phyloP scores from a whole-genome alignment of 164 flowering plant species.

The Stephania yunnanensis region DNA sequence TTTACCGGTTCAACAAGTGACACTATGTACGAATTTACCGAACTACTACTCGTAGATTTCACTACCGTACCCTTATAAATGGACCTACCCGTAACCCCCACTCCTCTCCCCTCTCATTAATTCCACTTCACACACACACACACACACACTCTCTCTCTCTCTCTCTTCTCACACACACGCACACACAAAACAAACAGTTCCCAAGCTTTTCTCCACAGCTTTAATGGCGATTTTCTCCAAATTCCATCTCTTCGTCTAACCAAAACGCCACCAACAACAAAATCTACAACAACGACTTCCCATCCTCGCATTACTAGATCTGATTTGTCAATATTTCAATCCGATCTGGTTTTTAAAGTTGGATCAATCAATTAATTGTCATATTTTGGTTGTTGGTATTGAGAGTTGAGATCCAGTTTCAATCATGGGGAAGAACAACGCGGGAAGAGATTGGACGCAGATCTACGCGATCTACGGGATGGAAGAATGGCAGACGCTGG shows the following conservation, averaged over 20 bases:
- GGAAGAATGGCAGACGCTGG: slow-evolving; percentile 71
- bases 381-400: neutral
- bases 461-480: slow-evolving; percentile 91
- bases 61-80: neutral
- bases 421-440: slow-evolving; percentile 35
- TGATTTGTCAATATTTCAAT: too few species aligned
- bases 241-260: neutral
- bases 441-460: slow-evolving; percentile 78
- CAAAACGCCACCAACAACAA: slow-evolving; percentile 7
- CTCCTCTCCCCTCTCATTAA: slow-evolving; percentile 8
- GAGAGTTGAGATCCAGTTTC: slow-evolving; percentile 1
- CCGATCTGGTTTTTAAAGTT: too few species aligned
- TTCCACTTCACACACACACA: neutral
- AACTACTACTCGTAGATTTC: neutral
- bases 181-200: neutral
- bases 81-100: neutral
- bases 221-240: slow-evolving; percentile 8
- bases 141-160: neutral
- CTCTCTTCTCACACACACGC: neutral
- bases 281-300: too few species aligned
- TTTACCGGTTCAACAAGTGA: slow-evolving; percentile 14
- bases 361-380: neutral
- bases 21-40: slow-evolving; percentile 8
- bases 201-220: slow-evolving; percentile 1
- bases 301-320: too few species aligned